Conservation (phyloP, 768 basidiomycete species). For the Phanerochaete carnosa region DNA sequence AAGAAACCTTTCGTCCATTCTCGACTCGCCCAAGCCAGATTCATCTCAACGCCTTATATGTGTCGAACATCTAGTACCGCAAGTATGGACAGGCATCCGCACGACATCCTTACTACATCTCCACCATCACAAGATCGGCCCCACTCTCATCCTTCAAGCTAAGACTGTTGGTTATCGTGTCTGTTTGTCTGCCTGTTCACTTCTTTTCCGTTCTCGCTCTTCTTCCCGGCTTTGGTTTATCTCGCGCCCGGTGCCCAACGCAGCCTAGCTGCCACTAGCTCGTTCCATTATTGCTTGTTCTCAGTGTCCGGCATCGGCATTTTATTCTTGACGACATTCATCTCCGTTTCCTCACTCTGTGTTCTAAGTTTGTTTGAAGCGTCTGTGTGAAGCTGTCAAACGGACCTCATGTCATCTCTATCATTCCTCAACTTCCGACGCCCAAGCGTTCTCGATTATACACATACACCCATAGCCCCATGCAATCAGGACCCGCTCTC, state of each 20-base stretch:
- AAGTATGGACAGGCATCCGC: not conserved
- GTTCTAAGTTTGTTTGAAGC: not conserved
- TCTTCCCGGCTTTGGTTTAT: not conserved
- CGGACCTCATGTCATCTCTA: not conserved
- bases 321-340: not conserved
- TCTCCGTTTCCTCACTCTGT: not conserved
- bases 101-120: not conserved
- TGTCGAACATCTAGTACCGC: not conserved
- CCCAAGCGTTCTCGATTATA: not conserved
- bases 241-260: not conserved
- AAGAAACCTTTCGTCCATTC: no score
- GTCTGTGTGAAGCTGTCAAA: not conserved
- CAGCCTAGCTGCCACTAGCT: not conserved
- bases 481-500: not conserved
- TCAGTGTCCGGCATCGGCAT: not conserved
- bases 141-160: not conserved
- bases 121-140: not conserved
- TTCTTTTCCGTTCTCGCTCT: not conserved
- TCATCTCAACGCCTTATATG: not conserved
- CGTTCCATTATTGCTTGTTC: not conserved
- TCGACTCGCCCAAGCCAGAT: no score
- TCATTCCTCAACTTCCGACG: not conserved
- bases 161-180: not conserved
- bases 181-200: not conserved
- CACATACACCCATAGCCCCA: not conserved